Conservation (phyloP, 176 grass and related monocot genomes). For the Ensete glaucum region DNA sequence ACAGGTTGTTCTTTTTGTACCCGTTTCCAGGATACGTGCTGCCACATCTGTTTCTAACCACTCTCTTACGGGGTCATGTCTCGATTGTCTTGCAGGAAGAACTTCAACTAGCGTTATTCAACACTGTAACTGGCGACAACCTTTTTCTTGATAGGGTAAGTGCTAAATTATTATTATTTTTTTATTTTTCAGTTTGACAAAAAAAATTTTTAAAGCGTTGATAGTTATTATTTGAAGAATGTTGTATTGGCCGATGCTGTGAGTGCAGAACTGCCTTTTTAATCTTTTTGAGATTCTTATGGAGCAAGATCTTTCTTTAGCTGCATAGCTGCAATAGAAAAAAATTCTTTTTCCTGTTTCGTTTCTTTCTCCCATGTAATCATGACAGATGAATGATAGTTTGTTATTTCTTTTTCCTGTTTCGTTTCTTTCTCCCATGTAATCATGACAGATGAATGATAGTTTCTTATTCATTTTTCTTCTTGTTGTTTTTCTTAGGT, state of each 20-base stretch:
- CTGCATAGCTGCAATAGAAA: no score
- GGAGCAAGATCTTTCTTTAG: no score
- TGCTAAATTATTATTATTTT: not conserved
- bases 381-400: not conserved
- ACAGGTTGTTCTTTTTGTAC: not conserved
- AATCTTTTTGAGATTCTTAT: no score
- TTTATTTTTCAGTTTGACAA: not conserved
- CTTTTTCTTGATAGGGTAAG: slow-evolving; percentile 87
- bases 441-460: not conserved
- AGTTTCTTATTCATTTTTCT: not conserved
- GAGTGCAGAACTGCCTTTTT: not conserved
- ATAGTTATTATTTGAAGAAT: not conserved
- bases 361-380: not conserved
- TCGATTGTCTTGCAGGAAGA: slow-evolving; percentile 45
- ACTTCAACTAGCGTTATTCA: slow-evolving; percentile 70
- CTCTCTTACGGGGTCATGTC: not conserved
- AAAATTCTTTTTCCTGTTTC: no score
- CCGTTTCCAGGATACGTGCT: not conserved
- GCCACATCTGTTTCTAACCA: not conserved
- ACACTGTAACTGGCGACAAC: slow-evolving; percentile 47
- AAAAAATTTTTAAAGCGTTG: not conserved
- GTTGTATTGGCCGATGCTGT: not conserved
- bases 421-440: not conserved
- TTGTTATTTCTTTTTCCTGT: not conserved
- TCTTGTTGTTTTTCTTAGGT: slow-evolving; percentile 21